Conservation (phyloP, 73 alveolate species). For the Symbiodinium pilosum region DNA sequence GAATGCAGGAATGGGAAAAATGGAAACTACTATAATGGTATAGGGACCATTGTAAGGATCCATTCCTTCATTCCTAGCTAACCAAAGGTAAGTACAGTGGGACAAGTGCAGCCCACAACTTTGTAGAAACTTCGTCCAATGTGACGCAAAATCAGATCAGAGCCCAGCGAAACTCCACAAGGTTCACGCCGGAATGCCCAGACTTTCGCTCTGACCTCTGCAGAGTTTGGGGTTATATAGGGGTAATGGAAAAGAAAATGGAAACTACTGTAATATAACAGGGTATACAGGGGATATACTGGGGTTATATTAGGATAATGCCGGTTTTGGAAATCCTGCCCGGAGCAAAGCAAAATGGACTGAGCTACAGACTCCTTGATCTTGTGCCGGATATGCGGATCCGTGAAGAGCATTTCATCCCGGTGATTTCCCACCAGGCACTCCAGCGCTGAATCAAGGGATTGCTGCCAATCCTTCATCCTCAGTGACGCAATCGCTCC, state of each 20-base stretch:
- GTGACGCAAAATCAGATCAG: too few relatives aligned
- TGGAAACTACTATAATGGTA: too few relatives aligned
- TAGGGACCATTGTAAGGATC: too few relatives aligned
- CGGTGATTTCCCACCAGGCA: constrained; percentile 91
- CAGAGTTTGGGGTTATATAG: too few relatives aligned
- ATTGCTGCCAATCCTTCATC: constrained; percentile 70
- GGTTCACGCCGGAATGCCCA: constrained; percentile 54
- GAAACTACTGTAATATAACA: too few relatives aligned
- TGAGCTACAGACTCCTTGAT: constrained; percentile 33
- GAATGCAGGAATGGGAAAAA: too few relatives aligned
- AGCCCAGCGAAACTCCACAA: constrained; percentile 47
- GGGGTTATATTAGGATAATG: too few relatives aligned
- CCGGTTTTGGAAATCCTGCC: too few relatives aligned
- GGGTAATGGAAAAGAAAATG: too few relatives aligned
- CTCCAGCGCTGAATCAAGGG: constrained; percentile 64
- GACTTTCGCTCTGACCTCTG: constrained; percentile 62
- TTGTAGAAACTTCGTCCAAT: not conserved
- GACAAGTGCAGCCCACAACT: not conserved
- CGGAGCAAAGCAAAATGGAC: not conserved
- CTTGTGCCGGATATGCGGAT: constrained; percentile 73
- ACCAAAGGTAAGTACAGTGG: too few relatives aligned
- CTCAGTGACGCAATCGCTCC: not conserved
- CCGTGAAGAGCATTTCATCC: constrained; percentile 56
- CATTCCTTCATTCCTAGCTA: too few relatives aligned
- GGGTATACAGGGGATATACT: too few relatives aligned